Conservation (phyloP, 495 filamentous ascomycete species). For the Trichoderma orchidacearum region DNA sequence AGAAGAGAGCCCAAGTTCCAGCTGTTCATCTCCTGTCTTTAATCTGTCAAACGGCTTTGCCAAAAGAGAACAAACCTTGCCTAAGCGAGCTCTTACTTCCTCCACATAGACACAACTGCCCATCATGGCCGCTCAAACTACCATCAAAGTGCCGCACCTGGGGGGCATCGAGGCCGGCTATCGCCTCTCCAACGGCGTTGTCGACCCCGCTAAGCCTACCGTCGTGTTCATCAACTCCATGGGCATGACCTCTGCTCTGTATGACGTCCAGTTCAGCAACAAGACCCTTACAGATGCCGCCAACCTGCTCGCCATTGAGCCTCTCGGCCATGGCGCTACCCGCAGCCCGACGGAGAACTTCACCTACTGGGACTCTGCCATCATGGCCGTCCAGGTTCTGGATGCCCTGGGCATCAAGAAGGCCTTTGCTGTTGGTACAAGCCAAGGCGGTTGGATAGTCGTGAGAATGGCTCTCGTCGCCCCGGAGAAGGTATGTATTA, state of each 20-base stretch:
- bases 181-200: constrained; percentile 23
- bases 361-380: constrained; percentile 42
- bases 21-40: no score
- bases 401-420: constrained; percentile 38
- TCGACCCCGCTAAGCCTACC: constrained; percentile 43
- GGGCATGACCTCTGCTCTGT: constrained; percentile 39
- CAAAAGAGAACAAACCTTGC: not conserved
- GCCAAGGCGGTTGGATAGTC: constrained; percentile 50
- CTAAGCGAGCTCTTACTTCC: not conserved
- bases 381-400: constrained; percentile 30
- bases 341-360: constrained; percentile 27
- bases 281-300: constrained; percentile 24
- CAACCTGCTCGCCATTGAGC: constrained; percentile 43
- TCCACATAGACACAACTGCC: not conserved
- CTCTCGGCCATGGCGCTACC: constrained; percentile 40
- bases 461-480: constrained; percentile 44
- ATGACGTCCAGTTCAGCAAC: constrained; percentile 33
- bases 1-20: no score
- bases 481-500: constrained; percentile 37
- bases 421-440: constrained; percentile 45
- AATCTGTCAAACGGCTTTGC: no score
- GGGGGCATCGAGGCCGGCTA: constrained; percentile 42
- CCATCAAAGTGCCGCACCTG: constrained; percentile 38
- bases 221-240: constrained; percentile 45
- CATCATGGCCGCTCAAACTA: constrained; percentile 17